Evolutionary conservation across 2,329 filamentous ascomycete genomes (phyloP).

Genomic region (Xylaria sp.): DNA sequence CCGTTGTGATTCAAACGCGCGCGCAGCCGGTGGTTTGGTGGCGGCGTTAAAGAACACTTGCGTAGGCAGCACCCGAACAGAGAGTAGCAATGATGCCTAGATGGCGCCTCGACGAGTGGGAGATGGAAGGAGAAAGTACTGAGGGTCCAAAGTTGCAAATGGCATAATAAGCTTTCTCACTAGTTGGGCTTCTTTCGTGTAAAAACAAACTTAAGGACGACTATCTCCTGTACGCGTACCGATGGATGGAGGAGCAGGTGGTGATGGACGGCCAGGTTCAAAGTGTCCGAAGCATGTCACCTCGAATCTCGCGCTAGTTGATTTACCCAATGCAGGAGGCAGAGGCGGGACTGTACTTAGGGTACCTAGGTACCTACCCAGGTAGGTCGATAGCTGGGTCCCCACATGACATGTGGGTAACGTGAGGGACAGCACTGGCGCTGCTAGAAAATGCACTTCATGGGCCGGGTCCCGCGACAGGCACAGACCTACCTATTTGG

Average conservation of each 20-base stretch:
- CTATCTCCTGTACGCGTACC: not conserved
- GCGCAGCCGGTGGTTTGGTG: not conserved
- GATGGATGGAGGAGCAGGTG: not conserved
- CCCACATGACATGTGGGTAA: not conserved
- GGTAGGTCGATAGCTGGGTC: too few relatives aligned
- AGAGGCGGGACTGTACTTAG: too few relatives aligned
- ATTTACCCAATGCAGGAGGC: too few relatives aligned
- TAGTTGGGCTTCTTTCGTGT: not conserved
- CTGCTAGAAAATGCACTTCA: too few relatives aligned
- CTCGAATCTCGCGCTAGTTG: too few relatives aligned
- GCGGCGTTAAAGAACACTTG: not conserved
- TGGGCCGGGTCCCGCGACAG: too few relatives aligned
- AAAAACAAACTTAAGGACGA: not conserved
- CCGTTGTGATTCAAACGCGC: not conserved
- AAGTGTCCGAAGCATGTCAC: too few relatives aligned
- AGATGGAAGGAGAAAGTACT: not conserved
- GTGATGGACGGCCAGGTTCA: not conserved
- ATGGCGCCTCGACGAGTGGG: not conserved
- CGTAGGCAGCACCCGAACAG: not conserved
- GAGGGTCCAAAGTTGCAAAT: not conserved
- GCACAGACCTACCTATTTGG: too few relatives aligned
- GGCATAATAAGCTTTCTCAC: not conserved
- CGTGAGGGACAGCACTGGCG: not conserved
- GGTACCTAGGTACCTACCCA: too few relatives aligned
- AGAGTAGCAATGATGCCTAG: not conserved